phyloP scores from a whole-genome alignment of 2,329 filamentous ascomycete genomes.

The Myriosclerotinia scirpicola region DNA sequence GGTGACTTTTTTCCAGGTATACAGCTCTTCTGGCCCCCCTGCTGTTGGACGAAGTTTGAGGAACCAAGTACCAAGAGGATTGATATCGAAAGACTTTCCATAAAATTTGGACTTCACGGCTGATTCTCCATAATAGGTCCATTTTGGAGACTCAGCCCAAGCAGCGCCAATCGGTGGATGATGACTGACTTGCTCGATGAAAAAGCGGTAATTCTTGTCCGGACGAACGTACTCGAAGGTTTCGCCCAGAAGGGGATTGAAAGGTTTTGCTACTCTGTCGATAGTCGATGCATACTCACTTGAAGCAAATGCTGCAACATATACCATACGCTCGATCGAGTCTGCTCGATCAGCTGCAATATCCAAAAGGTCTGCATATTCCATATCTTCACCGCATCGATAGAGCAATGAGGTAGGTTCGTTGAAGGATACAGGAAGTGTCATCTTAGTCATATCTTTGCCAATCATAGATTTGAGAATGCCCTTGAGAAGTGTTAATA shows the following conservation, averaged over 20 bases:
- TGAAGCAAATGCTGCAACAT: conserved; percentile 92
- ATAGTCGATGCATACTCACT: conserved; percentile 98
- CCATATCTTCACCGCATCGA: conserved; percentile 95
- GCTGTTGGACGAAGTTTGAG: conserved; percentile 74
- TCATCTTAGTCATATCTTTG: conserved; percentile 99
- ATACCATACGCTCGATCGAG: conserved; percentile 87
- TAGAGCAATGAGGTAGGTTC: conserved; percentile 95
- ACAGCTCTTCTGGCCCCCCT: conserved; percentile 79
- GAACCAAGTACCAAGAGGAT: conserved; percentile 96
- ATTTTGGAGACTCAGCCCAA: conserved; percentile 86
- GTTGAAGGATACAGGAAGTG: conserved; percentile 95
- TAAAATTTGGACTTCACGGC: conserved; percentile 96
- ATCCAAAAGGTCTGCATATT: conserved; percentile 91
- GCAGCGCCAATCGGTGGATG: conserved; percentile 94
- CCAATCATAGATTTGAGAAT: conserved; percentile 99
- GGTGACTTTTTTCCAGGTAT: conserved; percentile 99
- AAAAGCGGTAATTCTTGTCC: conserved; percentile 97
- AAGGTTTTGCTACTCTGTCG: conserved; percentile 94
- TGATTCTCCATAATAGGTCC: conserved; percentile 97
- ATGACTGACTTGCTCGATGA: conserved; percentile 97
- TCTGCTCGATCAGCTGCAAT: conserved; percentile 81
- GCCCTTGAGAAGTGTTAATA: conserved; percentile 55
- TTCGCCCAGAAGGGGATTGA: conserved; percentile 94
- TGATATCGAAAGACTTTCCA: conserved; percentile 95
- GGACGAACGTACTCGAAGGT: conserved; percentile 95